phyloP scores from a whole-genome alignment of 169 alveolate genomes.

The Cryptosporidium ryanae region DNA sequence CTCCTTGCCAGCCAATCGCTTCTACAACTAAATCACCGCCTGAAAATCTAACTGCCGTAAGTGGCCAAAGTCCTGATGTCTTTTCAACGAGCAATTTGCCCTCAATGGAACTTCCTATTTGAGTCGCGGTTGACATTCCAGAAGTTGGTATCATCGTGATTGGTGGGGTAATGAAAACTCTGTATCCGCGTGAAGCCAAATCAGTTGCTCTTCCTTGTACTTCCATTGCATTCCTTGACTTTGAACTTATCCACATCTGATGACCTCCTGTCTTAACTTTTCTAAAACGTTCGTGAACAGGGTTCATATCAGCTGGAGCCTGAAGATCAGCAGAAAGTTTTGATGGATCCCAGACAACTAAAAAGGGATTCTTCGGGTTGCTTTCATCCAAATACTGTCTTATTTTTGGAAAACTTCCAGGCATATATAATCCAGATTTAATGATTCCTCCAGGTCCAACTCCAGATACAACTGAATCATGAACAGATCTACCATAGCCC shows the following conservation, averaged over 20 bases:
- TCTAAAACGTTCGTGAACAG: conserved; percentile 59
- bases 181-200: conserved; percentile 62
- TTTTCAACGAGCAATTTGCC: conserved; percentile 55
- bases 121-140: not conserved
- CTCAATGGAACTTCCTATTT: conserved; percentile 23
- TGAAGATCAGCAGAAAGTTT: conserved; percentile 59
- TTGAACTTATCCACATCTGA: conserved; percentile 69
- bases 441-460: conserved; percentile 59
- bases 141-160: conserved; percentile 55
- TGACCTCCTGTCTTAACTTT: conserved; percentile 70
- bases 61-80: conserved; percentile 51
- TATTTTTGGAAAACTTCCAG: conserved; percentile 69
- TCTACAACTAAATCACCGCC: conserved; percentile 66
- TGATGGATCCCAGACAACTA: conserved; percentile 69
- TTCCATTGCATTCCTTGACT: conserved; percentile 35
- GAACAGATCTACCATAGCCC: conserved; percentile 1
- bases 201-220: conserved; percentile 72
- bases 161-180: conserved; percentile 65
- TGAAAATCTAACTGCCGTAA: conserved; percentile 38
- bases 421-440: conserved; percentile 66
- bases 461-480: conserved; percentile 13
- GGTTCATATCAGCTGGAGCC: conserved; percentile 63
- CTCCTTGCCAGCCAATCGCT: conserved; percentile 73
- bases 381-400: conserved; percentile 67
- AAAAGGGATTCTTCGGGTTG: conserved; percentile 59